A percentile compares a stretch with the other conserved stretches of the same genome.
These are phyloP conservation scores for Diaporthe batatas DNA, from an alignment of 2,329 filamentous ascomycete genomes.

Conservation along the genomic window DNA sequence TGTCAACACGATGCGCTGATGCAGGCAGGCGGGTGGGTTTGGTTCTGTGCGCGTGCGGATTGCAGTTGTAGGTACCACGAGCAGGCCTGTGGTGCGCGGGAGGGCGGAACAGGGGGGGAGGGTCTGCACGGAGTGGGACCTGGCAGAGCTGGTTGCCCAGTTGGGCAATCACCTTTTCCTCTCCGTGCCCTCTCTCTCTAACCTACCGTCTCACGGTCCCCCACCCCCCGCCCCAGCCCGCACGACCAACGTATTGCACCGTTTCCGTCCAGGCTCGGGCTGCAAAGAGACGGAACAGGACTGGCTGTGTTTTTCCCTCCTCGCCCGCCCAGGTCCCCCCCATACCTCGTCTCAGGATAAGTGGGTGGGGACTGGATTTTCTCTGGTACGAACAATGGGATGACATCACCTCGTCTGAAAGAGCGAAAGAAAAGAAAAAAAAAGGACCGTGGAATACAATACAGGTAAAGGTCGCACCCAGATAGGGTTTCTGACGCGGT, in stretches of 20 bases:
- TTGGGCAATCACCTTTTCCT: conserved; percentile 1
- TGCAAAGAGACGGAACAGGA: neutral
- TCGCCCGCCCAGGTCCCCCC: neutral
- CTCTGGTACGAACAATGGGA: conserved; percentile 3
- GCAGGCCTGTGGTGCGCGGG: neutral
- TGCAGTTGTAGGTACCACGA: too few species aligned
- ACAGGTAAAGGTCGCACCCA: conserved; percentile 1
- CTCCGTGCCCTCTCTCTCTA: too few species aligned
- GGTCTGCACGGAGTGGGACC: neutral
- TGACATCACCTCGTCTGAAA: conserved; percentile 25
- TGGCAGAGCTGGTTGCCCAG: conserved; percentile 9
- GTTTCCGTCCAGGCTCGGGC: conserved; percentile 7
- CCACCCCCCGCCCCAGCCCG: neutral
- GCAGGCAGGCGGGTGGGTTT: neutral
- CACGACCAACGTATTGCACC: neutral
- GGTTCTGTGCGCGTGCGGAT: neutral
- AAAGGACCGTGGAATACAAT: too few species aligned
- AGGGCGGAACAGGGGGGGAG: neutral
- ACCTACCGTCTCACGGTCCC: neutral
- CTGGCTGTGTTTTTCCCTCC: neutral
- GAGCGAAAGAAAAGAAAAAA: neutral
- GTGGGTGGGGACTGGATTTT: neutral
- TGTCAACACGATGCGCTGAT: neutral
- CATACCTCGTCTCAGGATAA: conserved; percentile 11
- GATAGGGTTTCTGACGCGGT: conserved; percentile 29